A percentile compares a stretch with the other conserved stretches of the same genome.
Conservation (phyloP, 345 rosid genomes). For the Linum trigynum region DNA sequence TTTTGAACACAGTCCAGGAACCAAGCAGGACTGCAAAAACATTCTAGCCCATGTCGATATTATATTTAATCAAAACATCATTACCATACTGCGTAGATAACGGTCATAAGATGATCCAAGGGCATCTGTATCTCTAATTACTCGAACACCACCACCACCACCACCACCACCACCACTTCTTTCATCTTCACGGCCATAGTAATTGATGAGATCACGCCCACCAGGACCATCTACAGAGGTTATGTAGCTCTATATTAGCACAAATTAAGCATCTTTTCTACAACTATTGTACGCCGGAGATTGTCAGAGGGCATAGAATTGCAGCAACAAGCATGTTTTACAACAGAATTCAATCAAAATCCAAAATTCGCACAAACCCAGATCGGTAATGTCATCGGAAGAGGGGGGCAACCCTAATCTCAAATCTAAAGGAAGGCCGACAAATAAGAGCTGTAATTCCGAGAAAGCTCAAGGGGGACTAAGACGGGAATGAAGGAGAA, state of each 20-base stretch:
- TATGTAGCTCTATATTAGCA: no score
- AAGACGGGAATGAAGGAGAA: neutral
- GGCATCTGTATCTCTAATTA: conserved; percentile 41
- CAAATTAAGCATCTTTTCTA: conserved; percentile 6
- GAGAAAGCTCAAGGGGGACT: neutral
- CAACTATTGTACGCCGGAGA: no score
- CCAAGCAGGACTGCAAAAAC: no score
- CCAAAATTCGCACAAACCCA: neutral
- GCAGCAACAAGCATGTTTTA: neutral
- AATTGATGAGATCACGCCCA: conserved; percentile 35
- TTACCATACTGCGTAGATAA: conserved; percentile 43
- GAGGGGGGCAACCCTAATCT: no score
- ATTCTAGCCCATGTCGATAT: neutral
- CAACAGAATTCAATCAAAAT: neutral
- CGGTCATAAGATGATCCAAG: conserved; percentile 57
- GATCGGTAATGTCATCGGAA: neutral
- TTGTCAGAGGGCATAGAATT: no score
- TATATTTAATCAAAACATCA: conserved; percentile 4
- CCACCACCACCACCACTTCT: conserved; percentile 17
- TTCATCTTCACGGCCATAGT: conserved; percentile 39
- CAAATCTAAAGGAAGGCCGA: no score
- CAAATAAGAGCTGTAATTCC: no score
- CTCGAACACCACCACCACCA: conserved; percentile 25
- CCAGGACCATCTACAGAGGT: conserved; percentile 27
- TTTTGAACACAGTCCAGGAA: no score